phyloP scores from a whole-genome alignment of 1,284 basidiomycete genomes.

The Gomphus bonarii region DNA sequence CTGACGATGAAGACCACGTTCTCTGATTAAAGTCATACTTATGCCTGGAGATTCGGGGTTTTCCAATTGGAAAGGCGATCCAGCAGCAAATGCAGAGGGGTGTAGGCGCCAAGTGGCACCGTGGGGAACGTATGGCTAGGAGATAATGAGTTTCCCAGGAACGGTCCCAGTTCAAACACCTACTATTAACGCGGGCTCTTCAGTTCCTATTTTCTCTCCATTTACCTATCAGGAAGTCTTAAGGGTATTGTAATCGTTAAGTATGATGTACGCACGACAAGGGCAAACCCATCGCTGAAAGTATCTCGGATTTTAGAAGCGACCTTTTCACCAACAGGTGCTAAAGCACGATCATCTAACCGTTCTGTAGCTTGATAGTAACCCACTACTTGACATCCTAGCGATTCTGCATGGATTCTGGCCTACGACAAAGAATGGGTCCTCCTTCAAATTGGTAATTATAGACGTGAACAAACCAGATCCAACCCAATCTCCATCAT shows the following conservation, averaged over 20 bases:
- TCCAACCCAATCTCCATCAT: constrained; percentile 76
- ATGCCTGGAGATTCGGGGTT: constrained; percentile 32
- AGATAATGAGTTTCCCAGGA: constrained; percentile 4
- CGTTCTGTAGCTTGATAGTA: constrained; percentile 66
- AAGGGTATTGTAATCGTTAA: constrained; percentile 2
- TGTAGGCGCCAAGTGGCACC: constrained; percentile 34
- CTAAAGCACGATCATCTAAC: constrained; percentile 44
- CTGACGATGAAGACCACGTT: constrained; percentile 35
- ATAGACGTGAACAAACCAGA: constrained; percentile 35
- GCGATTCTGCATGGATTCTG: constrained; percentile 39
- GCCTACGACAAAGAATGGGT: constrained; percentile 30
- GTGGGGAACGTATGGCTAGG: constrained; percentile 38
- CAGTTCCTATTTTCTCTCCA: constrained; percentile 39
- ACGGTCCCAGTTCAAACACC: neutral
- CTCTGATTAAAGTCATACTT: constrained; percentile 37
- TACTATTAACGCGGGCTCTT: constrained; percentile 45
- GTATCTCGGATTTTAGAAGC: constrained; percentile 37
- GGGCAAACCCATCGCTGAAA: constrained; percentile 49
- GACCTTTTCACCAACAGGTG: constrained; percentile 54
- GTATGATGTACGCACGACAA: constrained; percentile 39
- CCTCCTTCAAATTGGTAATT: neutral
- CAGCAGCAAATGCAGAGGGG: constrained; percentile 30
- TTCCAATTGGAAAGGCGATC: constrained; percentile 35
- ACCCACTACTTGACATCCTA: constrained; percentile 44
- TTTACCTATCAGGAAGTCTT: constrained; percentile 34